Evolutionary conservation across 371 early-diverging fungal species (phyloP).

Genomic region (Syncephalis plumigaleata): DNA sequence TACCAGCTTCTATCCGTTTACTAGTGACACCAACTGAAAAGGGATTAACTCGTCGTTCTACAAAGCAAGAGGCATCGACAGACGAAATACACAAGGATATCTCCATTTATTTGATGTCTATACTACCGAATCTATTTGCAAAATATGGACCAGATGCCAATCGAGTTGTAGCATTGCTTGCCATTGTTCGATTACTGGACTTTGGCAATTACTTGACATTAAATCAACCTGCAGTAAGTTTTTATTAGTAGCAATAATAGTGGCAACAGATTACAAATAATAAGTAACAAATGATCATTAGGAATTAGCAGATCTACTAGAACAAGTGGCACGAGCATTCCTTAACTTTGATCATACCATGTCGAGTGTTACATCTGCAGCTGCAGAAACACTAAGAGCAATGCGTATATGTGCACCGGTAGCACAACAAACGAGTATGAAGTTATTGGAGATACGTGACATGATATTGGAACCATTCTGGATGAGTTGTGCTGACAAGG

Average conservation of each 20-base stretch:
- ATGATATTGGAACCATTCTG: no score
- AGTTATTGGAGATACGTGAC: no score
- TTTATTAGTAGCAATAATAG: not conserved
- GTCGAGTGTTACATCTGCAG: not conserved
- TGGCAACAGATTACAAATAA: not conserved
- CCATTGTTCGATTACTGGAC: constrained; percentile 33
- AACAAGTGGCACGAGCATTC: not conserved
- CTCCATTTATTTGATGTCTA: constrained; percentile 29
- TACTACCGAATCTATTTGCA: constrained; percentile 38
- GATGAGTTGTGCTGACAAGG: no score
- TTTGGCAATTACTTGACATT: constrained; percentile 41
- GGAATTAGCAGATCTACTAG: not conserved
- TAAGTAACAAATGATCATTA: no score
- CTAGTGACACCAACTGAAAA: constrained; percentile 12
- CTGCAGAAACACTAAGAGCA: no score
- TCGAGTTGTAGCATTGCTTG: constrained; percentile 18
- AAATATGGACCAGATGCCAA: constrained; percentile 37
- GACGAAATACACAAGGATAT: constrained; percentile 22
- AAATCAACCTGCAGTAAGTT: constrained; percentile 33
- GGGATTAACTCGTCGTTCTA: constrained; percentile 8
- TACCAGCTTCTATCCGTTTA: constrained; percentile 21
- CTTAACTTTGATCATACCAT: constrained; percentile 1
- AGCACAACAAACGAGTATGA: no score
- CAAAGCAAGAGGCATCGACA: constrained; percentile 6
- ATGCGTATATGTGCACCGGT: no score